Evolutionary conservation across 805 yeast genomes (phyloP).

Genomic region (Saturnispora sekii): DNA sequence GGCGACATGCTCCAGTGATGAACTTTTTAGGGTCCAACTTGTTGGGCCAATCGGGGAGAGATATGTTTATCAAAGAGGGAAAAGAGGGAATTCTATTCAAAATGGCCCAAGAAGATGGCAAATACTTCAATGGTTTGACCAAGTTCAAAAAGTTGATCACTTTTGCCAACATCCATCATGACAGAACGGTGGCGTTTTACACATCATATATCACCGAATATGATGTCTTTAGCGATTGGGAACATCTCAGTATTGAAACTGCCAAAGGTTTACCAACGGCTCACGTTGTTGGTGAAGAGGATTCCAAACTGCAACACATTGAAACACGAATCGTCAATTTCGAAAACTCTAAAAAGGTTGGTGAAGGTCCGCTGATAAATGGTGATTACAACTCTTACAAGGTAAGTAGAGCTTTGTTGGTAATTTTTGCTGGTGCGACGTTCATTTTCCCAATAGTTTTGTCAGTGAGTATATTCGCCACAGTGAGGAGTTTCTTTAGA

Average conservation of each 20-base stretch:
- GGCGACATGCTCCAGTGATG: conserved; percentile 26
- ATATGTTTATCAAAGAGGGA: conserved; percentile 47
- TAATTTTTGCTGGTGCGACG: conserved; percentile 2
- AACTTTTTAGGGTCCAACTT: conserved; percentile 45
- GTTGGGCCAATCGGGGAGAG: conserved; percentile 63
- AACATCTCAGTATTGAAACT: conserved; percentile 36
- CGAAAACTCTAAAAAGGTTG: conserved; percentile 20
- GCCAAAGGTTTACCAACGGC: conserved; percentile 36
- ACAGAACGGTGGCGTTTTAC: conserved; percentile 80
- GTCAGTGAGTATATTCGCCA: conserved; percentile 19
- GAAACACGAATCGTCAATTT: conserved; percentile 46
- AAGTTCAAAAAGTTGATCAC: conserved; percentile 47
- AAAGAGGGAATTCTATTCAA: conserved; percentile 37
- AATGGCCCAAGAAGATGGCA: conserved; percentile 42
- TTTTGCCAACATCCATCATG: conserved; percentile 71
- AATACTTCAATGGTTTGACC: conserved; percentile 45
- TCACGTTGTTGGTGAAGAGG: conserved; percentile 28
- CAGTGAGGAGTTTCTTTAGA: conserved; percentile 19
- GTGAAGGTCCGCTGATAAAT: background rate
- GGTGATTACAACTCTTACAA: background rate
- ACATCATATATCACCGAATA: conserved; percentile 68
- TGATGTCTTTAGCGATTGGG: conserved; percentile 61
- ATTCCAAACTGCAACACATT: conserved; percentile 9
- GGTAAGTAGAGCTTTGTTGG: conserved; percentile 1
- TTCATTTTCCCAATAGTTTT: conserved; percentile 21